Evolutionary conservation across 768 basidiomycete genomes (phyloP).

Genomic region (Atractiella rhizophila): DNA sequence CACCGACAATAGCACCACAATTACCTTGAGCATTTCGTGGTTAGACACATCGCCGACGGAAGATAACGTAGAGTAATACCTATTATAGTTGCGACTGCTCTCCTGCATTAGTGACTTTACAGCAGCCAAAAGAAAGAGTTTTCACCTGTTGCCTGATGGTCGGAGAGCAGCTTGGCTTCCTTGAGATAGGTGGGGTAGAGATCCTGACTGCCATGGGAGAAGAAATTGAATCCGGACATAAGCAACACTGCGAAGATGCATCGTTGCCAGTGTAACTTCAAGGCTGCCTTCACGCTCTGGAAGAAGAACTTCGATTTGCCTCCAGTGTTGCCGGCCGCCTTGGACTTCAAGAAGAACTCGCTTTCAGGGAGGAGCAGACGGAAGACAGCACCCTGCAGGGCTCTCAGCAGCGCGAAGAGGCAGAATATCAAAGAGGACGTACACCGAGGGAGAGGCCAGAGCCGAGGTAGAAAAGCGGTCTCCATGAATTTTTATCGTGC

Average conservation of each 20-base stretch:
- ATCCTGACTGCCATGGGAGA: slow-evolving; percentile 40
- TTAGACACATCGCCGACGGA: too few relatives aligned
- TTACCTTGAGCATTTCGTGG: too few relatives aligned
- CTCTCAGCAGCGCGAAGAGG: not conserved
- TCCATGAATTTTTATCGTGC: slow-evolving; percentile 32
- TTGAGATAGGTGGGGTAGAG: slow-evolving; percentile 11
- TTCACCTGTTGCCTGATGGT: too few relatives aligned
- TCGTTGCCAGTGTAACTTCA: slow-evolving; percentile 47
- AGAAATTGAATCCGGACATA: slow-evolving; percentile 39
- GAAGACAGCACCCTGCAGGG: slow-evolving; percentile 37
- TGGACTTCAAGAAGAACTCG: slow-evolving; percentile 32
- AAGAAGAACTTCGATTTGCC: slow-evolving; percentile 42
- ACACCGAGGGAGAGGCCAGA: slow-evolving; percentile 33
- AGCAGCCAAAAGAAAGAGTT: too few relatives aligned
- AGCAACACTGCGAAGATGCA: slow-evolving; percentile 27
- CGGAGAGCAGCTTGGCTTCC: not conserved
- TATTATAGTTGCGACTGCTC: too few relatives aligned
- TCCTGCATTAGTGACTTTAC: too few relatives aligned
- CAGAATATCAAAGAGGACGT: slow-evolving; percentile 26
- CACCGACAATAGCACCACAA: slow-evolving; percentile 19
- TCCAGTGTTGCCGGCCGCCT: slow-evolving; percentile 21
- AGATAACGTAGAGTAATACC: too few relatives aligned
- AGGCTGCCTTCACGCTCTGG: slow-evolving; percentile 35
- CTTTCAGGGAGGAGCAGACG: slow-evolving; percentile 52
- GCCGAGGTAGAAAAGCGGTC: slow-evolving; percentile 55